These are phyloP conservation scores for Fusarium floridanum DNA, from an alignment of 2,329 filamentous ascomycete genomes.

Conservation along the genomic window DNA sequence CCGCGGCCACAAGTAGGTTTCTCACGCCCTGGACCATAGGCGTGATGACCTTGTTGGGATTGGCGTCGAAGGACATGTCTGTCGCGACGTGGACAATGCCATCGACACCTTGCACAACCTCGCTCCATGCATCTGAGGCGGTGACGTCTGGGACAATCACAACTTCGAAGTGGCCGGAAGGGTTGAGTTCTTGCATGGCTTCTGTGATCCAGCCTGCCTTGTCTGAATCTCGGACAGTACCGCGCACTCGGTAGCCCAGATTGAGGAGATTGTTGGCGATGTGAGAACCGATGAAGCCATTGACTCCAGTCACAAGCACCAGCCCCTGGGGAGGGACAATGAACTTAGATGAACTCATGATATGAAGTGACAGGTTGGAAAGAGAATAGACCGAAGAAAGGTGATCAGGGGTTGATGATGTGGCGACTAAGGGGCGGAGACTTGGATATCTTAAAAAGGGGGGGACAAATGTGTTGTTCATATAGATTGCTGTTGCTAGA, in stretches of 20 bases:
- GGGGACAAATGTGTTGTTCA: not conserved
- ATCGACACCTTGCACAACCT: not conserved
- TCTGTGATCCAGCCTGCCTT: not conserved
- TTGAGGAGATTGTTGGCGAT: not conserved
- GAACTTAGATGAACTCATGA: not conserved
- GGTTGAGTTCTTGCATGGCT: not conserved
- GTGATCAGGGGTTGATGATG: not conserved
- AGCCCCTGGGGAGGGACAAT: slow-evolving; percentile 1
- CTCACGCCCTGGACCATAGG: not conserved
- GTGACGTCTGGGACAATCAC: not conserved
- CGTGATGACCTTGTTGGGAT: not conserved
- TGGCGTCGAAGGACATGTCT: not conserved
- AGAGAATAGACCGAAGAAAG: not conserved
- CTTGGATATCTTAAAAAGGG: no score
- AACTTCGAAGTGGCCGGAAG: not conserved
- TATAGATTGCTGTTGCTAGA: not conserved
- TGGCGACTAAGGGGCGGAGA: no score
- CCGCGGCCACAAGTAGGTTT: not conserved
- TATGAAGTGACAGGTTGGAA: not conserved
- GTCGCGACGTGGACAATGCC: not conserved
- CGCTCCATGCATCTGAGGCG: not conserved
- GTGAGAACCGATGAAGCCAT: slow-evolving; percentile 2
- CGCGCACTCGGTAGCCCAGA: not conserved
- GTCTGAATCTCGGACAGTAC: not conserved
- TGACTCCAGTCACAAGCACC: not conserved